Conservation (phyloP, 2,329 filamentous ascomycete genomes). For the Colletotrichum tabaci region DNA sequence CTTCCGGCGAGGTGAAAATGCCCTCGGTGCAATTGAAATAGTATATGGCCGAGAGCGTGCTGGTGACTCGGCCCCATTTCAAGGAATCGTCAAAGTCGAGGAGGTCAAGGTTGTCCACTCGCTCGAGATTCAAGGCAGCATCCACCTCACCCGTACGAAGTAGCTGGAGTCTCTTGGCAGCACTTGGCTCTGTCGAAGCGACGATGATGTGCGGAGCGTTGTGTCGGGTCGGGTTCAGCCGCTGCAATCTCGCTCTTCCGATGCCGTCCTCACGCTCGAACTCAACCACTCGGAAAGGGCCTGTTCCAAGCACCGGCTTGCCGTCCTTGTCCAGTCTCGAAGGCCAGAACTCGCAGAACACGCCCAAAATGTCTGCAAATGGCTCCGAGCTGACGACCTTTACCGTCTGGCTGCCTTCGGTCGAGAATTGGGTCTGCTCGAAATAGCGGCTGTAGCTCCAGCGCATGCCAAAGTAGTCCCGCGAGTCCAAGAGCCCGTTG, state of each 20-base stretch:
- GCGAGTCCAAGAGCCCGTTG: constrained; percentile 19
- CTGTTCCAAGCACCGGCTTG: constrained; percentile 28
- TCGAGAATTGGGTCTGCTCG: neutral
- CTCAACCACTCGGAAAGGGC: constrained; percentile 23
- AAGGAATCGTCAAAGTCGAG: constrained; percentile 8
- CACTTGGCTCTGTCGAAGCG: neutral
- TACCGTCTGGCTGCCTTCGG: neutral
- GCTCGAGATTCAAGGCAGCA: constrained; percentile 20
- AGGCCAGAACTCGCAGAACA: constrained; percentile 34
- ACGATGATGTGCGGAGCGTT: neutral
- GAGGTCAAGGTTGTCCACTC: constrained; percentile 10
- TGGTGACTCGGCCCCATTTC: constrained; percentile 20
- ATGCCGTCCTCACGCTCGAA: constrained; percentile 4
- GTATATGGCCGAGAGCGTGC: constrained; percentile 31
- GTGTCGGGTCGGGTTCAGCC: constrained; percentile 9
- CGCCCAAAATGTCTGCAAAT: constrained; percentile 13
- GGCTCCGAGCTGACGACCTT: constrained; percentile 9
- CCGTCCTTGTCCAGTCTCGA: neutral
- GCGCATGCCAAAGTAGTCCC: constrained; percentile 36
- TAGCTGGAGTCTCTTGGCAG: neutral
- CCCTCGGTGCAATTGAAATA: constrained; percentile 31
- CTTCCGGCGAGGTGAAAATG: constrained; percentile 10
- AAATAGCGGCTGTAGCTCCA: constrained; percentile 38
- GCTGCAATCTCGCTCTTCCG: neutral
- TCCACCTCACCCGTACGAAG: constrained; percentile 1